Evolutionary conservation across 2,329 filamentous ascomycete species (phyloP), one percentile per base, ranked within the genome.

Genomic region (Pseudohalonectria lignicola): DNA sequence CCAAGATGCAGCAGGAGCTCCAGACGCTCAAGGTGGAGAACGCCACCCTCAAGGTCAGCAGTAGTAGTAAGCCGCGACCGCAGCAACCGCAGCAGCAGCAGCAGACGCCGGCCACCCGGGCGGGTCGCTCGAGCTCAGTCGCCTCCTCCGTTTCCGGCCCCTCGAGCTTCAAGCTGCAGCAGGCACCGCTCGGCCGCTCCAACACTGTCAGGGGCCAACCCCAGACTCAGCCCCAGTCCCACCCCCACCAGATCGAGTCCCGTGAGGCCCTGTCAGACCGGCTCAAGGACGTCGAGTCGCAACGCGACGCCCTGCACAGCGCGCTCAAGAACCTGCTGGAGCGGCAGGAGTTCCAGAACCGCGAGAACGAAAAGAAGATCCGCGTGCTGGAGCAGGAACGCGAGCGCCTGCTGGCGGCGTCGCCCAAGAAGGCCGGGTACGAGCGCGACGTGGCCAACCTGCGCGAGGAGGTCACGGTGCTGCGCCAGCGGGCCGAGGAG

Each of bases 211-310:
- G 80, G 65, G 65, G 53, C 56, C 9, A 12, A 21, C 11, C 18
- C 11, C 13, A 34, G 31, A 11, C 18, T 13, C 17, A 13, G 4
- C 18, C 16, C 2, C 31, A n/a, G 31, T 40, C 25, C 35, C 44
- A 20, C 39, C 45, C 19, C 39, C 45, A 5, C 17, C 61, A 57
- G 37, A 59, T 51, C 41, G 74, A 84, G 48, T 77, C 75, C 4
- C 70, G 78, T 39, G 84, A 90, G 39, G 71, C 75, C 10, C 60
- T 88, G 13, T 76, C 79, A 2, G 87, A 94, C 47, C 75, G 84
- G 21, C 69, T 94, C 15, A 94, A 94, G 59, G 90, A 96, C 47
- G 80, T 95, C 10, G 90, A 96, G 60, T 79, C 86, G 31, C 92
- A 98, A 62, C 77, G 92, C 34, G 90, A 98, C 58, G 88, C 90